Conservation (phyloP, 768 basidiomycete species). For the Tulasnella sp. region DNA sequence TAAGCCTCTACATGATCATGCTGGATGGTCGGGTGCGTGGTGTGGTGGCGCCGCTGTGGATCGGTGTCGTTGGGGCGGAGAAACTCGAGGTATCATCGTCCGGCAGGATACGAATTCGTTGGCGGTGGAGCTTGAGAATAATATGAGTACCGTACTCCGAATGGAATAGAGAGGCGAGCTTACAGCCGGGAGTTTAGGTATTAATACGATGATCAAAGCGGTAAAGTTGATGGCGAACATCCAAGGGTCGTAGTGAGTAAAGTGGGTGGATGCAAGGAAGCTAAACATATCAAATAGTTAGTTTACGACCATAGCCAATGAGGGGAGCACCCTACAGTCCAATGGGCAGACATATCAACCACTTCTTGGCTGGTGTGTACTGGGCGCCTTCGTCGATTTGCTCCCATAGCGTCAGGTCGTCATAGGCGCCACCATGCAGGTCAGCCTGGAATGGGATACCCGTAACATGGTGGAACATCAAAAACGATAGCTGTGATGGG, state of each 20-base stretch:
- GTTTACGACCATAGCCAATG: not conserved
- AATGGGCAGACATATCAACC: constrained; percentile 87
- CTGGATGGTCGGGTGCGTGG: constrained; percentile 4
- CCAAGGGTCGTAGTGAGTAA: constrained; percentile 94
- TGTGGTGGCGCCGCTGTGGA: constrained; percentile 18
- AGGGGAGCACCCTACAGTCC: constrained; percentile 59
- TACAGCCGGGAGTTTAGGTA: constrained; percentile 95
- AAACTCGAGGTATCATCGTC: constrained; percentile 59
- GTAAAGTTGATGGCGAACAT: constrained; percentile 87
- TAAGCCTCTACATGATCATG: not conserved
- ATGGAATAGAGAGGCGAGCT: constrained; percentile 35
- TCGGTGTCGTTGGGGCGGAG: constrained; percentile 61
- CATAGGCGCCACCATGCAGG: constrained; percentile 88
- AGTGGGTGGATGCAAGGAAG: constrained; percentile 95
- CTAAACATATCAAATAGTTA: constrained; percentile 43
- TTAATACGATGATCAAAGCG: constrained; percentile 71
- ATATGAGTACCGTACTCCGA: constrained; percentile 13
- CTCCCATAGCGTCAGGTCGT: constrained; percentile 97
- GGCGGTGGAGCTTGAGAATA: constrained; percentile 64
- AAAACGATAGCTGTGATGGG: constrained; percentile 71
- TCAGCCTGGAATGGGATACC: constrained; percentile 92
- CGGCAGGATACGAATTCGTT: constrained; percentile 69
- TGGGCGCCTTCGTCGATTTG: constrained; percentile 99
- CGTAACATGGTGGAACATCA: constrained; percentile 98
- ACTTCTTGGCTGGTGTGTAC: constrained; percentile 97